These are phyloP conservation scores for Rhizopogon hawkerae DNA, from an alignment of 1,284 basidiomycete species.

Conservation along the genomic window DNA sequence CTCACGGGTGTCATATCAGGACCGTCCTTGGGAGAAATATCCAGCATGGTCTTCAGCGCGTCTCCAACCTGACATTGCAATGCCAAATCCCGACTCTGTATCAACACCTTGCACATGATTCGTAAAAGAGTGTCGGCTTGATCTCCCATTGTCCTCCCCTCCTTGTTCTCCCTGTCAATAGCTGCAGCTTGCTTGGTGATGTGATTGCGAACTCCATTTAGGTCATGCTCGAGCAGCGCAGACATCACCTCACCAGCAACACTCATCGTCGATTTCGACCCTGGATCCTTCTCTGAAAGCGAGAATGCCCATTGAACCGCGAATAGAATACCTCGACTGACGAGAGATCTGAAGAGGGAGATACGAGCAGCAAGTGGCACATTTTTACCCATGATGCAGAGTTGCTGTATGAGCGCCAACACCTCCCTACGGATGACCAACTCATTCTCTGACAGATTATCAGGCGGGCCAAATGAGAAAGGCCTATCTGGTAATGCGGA, in stretches of 20 bases:
- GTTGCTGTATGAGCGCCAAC: slow-evolving; percentile 83
- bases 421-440: slow-evolving; percentile 59
- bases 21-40: slow-evolving; percentile 48
- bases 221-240: slow-evolving; percentile 85
- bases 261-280: slow-evolving; percentile 46
- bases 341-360: slow-evolving; percentile 80
- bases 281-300: slow-evolving; percentile 40
- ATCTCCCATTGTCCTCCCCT: slow-evolving; percentile 46
- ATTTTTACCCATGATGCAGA: slow-evolving; percentile 94
- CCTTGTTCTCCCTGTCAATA: slow-evolving; percentile 50
- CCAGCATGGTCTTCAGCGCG: slow-evolving; percentile 79
- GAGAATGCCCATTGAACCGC: slow-evolving; percentile 87
- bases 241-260: slow-evolving; percentile 86
- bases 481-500: slow-evolving; percentile 20
- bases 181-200: slow-evolving; percentile 73
- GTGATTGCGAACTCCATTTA: slow-evolving; percentile 79
- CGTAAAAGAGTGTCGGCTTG: slow-evolving; percentile 69
- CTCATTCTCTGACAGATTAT: slow-evolving; percentile 41
- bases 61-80: slow-evolving; percentile 90
- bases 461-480: slow-evolving; percentile 47
- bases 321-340: slow-evolving; percentile 83
- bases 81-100: slow-evolving; percentile 74
- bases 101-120: slow-evolving; percentile 71
- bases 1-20: slow-evolving; percentile 33
- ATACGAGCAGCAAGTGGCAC: slow-evolving; percentile 85